These are phyloP conservation scores for Phytopythium cucurbitacearum DNA, from an alignment of 352 stramenopile species.

Conservation along the genomic window DNA sequence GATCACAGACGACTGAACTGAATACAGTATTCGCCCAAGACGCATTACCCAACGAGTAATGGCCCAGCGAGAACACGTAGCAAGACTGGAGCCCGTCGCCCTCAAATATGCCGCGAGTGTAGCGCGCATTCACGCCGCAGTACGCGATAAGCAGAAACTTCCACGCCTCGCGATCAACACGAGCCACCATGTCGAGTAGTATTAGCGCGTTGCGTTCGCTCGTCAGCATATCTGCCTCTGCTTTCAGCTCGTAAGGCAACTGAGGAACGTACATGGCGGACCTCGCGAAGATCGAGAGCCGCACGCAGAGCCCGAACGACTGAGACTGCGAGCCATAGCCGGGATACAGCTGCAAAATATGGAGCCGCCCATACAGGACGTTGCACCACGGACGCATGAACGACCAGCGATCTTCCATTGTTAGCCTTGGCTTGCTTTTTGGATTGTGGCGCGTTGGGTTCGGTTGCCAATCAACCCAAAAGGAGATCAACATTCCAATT, in stretches of 20 bases:
- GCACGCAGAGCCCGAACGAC: not conserved
- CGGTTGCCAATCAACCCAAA: no score
- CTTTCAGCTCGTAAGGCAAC: no score
- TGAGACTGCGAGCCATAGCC: not conserved
- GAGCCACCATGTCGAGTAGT: not conserved
- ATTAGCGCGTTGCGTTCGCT: not conserved
- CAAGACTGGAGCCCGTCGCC: not conserved
- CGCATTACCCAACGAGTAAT: not conserved
- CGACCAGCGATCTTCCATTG: slow-evolving; percentile 1
- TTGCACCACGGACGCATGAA: not conserved
- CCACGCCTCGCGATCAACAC: not conserved
- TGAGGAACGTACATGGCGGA: not conserved
- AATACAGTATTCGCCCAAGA: no score
- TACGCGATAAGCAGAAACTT: not conserved
- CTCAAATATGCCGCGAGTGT: no score
- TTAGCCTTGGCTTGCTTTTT: no score
- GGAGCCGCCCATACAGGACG: not conserved
- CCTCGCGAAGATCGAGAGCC: not conserved
- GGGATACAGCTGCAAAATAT: no score
- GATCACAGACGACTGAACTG: no score
- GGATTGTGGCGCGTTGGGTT: no score
- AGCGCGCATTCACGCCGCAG: not conserved
- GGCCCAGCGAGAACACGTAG: no score
- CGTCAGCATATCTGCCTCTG: no score
- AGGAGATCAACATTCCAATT: no score